Percentiles rank a stretch among this genome's conserved stretches.
phyloP scores from a whole-genome alignment of 2,329 filamentous ascomycete species.

The Beauveria brongniartii region DNA sequence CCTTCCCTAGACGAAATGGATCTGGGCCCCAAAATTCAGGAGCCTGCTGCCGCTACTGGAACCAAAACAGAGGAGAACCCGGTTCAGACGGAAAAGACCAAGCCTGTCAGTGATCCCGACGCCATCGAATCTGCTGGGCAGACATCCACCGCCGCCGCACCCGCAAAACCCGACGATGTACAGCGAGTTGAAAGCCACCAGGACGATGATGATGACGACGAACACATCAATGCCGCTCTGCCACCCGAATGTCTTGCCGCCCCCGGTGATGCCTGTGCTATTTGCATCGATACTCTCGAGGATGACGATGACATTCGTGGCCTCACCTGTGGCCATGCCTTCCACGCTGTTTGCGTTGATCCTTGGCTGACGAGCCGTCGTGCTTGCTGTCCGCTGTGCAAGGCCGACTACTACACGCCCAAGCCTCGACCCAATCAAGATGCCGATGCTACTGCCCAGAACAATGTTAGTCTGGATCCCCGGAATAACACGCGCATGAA shows the following conservation, averaged over 20 bases:
- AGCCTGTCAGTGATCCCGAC: constrained; percentile 5
- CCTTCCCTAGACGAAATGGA: constrained; percentile 36
- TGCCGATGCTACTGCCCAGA: constrained; percentile 28
- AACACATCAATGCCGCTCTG: constrained; percentile 74
- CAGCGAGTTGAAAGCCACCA: constrained; percentile 41
- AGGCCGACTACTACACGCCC: constrained; percentile 93
- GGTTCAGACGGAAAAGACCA: constrained; percentile 13
- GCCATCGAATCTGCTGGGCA: constrained; percentile 17
- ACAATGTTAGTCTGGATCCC: constrained; percentile 22
- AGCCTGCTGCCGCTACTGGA: constrained; percentile 15
- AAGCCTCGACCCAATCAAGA: constrained; percentile 63
- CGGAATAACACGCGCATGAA: constrained; percentile 39
- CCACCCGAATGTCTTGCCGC: constrained; percentile 73
- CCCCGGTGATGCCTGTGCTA: constrained; percentile 88
- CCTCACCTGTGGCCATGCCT: constrained; percentile 92
- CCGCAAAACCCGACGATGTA: constrained; percentile 21
- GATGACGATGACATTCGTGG: constrained; percentile 94
- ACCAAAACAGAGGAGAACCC: constrained; percentile 17
- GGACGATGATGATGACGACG: constrained; percentile 56
- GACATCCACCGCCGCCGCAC: constrained; percentile 17
- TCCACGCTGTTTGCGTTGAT: constrained; percentile 92
- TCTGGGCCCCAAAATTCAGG: constrained; percentile 18
- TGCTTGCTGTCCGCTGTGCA: constrained; percentile 94
- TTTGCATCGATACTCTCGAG: constrained; percentile 89
- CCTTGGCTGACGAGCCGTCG: constrained; percentile 92